A percentile compares a stretch with the other conserved stretches of the same genome.
Evolutionary conservation across 306 rosid species (phyloP).

Genomic region (Neltuma alba): DNA sequence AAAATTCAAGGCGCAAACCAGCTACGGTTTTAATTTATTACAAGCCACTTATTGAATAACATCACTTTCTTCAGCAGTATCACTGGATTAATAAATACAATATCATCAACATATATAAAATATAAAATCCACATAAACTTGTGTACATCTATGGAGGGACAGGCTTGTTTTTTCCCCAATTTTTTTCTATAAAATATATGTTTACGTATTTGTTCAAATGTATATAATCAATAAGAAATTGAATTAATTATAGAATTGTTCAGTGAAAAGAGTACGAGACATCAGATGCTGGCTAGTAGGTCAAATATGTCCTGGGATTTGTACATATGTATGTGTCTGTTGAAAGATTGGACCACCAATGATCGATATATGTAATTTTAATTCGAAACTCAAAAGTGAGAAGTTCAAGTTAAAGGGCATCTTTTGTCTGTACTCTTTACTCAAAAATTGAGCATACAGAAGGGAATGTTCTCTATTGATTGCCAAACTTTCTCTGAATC

Average conservation of each 20-base stretch:
- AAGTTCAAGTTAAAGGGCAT: conserved; percentile 8
- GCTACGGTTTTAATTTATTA: background rate
- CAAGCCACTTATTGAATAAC: background rate
- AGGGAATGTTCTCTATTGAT: conserved; percentile 1
- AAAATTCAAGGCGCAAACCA: background rate
- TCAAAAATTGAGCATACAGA: background rate
- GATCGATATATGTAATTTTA: background rate
- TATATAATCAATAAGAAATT: background rate
- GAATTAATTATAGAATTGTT: background rate
- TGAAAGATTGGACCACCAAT: background rate
- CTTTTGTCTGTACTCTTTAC: background rate
- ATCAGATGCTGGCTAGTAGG: background rate
- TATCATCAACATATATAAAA: too few relatives aligned
- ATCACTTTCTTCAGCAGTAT: background rate
- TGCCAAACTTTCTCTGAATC: background rate
- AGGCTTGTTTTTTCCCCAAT: background rate
- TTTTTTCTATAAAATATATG: background rate
- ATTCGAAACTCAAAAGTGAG: background rate
- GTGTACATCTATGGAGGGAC: background rate
- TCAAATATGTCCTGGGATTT: background rate
- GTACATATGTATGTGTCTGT: background rate
- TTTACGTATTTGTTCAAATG: background rate
- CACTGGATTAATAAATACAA: too few relatives aligned
- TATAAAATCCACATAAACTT: too few relatives aligned
- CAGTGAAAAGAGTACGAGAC: background rate